Conservation (phyloP, 257 asterid genomes). For the Penstemon barbatus region DNA sequence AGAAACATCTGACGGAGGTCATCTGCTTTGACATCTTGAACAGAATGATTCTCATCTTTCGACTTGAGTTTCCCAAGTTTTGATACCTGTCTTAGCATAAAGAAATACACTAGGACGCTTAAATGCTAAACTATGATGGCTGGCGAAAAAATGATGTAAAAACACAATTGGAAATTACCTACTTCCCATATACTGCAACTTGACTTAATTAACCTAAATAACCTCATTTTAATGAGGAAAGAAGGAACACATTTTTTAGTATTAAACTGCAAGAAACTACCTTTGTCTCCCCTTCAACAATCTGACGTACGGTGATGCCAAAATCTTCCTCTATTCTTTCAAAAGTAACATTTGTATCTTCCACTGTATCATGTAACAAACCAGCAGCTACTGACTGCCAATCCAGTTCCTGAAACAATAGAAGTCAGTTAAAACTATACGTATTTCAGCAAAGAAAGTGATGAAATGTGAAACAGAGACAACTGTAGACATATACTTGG, state of each 20-base stretch:
- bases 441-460: conserved; percentile 17
- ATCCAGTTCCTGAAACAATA: conserved; percentile 68
- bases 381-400: conserved; percentile 99
- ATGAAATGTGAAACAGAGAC: not conserved
- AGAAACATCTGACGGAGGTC: conserved; percentile 97
- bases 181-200: conserved; percentile 8
- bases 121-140: conserved; percentile 24
- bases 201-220: conserved; percentile 6
- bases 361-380: conserved; percentile 91
- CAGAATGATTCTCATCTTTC: conserved; percentile 71
- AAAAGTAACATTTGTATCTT: conserved; percentile 79
- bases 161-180: conserved; percentile 1
- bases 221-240: conserved; percentile 9
- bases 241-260: not conserved
- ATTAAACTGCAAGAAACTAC: conserved; percentile 32
- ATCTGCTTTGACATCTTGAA: conserved; percentile 95
- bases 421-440: conserved; percentile 3
- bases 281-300: conserved; percentile 98
- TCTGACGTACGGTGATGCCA: conserved; percentile 76
- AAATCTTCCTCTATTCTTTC: conserved; percentile 79
- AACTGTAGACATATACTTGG: not conserved
- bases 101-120: conserved; percentile 20
- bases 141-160: not conserved
- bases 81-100: conserved; percentile 61
- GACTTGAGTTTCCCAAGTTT: conserved; percentile 90